Evolutionary conservation across 345 rosid genomes (phyloP), one percentile per base, ranked within the genome.

Genomic region (Citrus australasica): DNA sequence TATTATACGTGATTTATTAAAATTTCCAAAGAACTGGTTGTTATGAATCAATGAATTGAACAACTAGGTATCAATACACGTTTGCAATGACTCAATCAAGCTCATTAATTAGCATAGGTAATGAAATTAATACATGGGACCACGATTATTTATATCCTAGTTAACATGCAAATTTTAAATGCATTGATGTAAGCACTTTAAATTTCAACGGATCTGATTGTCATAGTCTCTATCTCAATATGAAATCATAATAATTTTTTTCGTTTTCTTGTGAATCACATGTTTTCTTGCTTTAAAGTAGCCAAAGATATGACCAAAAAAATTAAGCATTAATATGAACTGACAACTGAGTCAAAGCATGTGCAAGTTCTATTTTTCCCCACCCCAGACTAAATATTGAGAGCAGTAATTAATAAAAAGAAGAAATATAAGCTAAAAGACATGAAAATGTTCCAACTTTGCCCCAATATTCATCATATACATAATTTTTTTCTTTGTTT

Each of bases 1-100:
- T 6, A 1, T 6, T 27, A 6, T 16, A 53, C 2, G 58, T 53
- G 58, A 53, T 17, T 53, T 53, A 53, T 53, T 25, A 69, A 37
- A 72, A 9, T 21, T 32, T 33, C 19, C 19, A 5, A 56, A 21
- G 65, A 72, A 58, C 32, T 59, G 30, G 64, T 58, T 35, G 30
- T n/a, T 56, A 46, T 46, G 58, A 53, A 53, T 53, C 22, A 16
- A 53, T 19, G 48, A 24, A 61, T 72, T 56, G 76, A 19, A n/a
- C 38, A 55, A 27, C 60, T 27, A 17, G 60, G 14, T 19, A 48
- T 8, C 24, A 70, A 7, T 70, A 32, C 11, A 33, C 65, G 65
- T 72, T 19, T 22, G 64, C 63, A 56, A 72, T 56, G 65, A 56
- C 64, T 22, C 30, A n/a, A 55, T 72, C 75, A 56, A 72, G 22